Base-by-base conservation (phyloP, 345 rosid species). In the Streptanthus diversifolius region DNA sequence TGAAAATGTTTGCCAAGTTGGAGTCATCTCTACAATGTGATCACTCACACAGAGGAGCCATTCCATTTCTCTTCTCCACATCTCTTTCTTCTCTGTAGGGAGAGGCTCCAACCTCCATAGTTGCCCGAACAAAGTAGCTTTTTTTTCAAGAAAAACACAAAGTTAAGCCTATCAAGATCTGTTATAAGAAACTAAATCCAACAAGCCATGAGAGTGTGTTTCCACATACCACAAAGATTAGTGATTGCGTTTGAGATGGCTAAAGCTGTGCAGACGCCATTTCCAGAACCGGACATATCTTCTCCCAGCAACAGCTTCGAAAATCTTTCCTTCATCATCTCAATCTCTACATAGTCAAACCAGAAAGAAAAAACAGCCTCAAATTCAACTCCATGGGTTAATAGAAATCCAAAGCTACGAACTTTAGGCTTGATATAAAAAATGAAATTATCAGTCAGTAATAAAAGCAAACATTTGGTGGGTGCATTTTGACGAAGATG, bases 281-380 rank as follows among this genome's bases (percentile, higher is more conserved):
- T 95, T 24, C 99, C 99, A 76, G 86, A 81, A 59, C 99, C 99
- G n/a, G 99, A 92, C 98, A 95, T 92, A 73, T 95, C 99, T 76
- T 95, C 99, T 14, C 98, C 99, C 58, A 95, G 99, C 60, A 95
- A 75, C 83, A 95, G 73, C 74, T 95, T 95, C 22, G 98, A 81
- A 80, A 92, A 92, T 75, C 97, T 90, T 78, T 95, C 99, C 80
- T 90, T 92, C 98, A 95, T 92, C 98, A 92, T 81, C 73, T 95
- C 98, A 64, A 85, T 71, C 79, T 87, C 99, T 95, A 71, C 39
- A 77, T 54, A 48, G 21, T 66, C 74, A 75, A 39, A 40, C 67
- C 65, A 79, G 25, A 45, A 19, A 45, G 27, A 47, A 5, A 9
- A 61, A 56, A 14, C 13, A 24, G 40, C 63, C 64, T 44, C 47